Base-by-base conservation (phyloP, 768 basidiomycete genomes). In the Thelephora aurantiotincta region DNA sequence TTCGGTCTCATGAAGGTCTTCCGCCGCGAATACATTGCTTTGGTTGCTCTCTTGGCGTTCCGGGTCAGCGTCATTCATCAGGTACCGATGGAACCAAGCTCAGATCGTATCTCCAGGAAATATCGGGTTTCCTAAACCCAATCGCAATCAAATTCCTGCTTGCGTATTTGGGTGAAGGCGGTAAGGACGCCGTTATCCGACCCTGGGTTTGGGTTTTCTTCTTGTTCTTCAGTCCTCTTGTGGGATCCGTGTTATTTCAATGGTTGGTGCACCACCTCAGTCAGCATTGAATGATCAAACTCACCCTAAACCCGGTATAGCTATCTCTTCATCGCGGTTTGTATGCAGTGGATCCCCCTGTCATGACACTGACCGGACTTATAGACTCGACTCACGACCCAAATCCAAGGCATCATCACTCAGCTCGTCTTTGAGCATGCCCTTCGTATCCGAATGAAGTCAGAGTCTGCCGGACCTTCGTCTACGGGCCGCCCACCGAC, bases 371-470 rank as follows among this genome's bases (percentile, higher is more conserved):
- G 20, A 42, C 14, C 2, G 37, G 22, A 33, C 19, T 23, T 46
- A 22, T 44, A 56, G 52, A 78, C 72, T 0, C 63, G 74, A 4
- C 60, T 64, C 7, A 53, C 72, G 19, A 71, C 76, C 11, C 73
- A 71, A 3, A 54, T 62, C 4, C 76, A 82, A 55, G 69, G 64
- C 30, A 64, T 77, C 48, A 54, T 77, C 43, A 75, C 73, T 5
- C 68, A 74, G 54, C 65, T 76, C 14, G 57, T 77, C 18, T 75
- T 76, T 57, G 68, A 74, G 45, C 75, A 77, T 51, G 61, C 75
- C 1, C 68, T 89, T 6, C 71, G 78, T 26, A 75, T 85, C 37
- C 71, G 82, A 30, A 67, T 80, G 62, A 75, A 72, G 47, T 69
- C 76, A 16, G 71, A 72, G 35, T 45, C 50, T 1, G 38, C 50